These are phyloP conservation scores for Holtermanniella nyarrowii DNA, from an alignment of 768 basidiomycete genomes.

Conservation along the genomic window DNA sequence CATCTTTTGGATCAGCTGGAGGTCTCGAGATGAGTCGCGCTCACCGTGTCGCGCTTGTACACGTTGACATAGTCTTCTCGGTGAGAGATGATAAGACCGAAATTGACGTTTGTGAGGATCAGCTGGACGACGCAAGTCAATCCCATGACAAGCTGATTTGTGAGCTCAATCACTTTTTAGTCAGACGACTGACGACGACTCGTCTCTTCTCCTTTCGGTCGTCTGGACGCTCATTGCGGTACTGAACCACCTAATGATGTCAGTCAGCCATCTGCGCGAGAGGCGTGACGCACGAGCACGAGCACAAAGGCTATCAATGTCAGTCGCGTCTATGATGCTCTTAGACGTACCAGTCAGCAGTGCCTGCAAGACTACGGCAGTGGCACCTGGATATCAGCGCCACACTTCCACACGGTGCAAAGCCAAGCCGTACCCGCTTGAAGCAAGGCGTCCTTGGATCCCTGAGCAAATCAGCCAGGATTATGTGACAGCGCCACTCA, in stretches of 20 bases:
- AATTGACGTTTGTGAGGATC: not conserved
- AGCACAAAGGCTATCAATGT: not conserved
- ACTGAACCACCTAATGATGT: not conserved
- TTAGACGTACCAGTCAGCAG: not conserved
- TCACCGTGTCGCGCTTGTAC: not conserved
- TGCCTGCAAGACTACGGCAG: not conserved
- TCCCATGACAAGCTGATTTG: not conserved
- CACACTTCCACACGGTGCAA: not conserved
- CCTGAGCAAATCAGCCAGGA: not conserved
- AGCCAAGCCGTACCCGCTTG: not conserved
- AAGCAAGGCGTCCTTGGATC: not conserved
- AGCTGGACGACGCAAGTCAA: not conserved
- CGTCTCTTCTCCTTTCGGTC: not conserved
- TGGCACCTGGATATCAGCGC: not conserved
- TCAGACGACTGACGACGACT: not conserved
- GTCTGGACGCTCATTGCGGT: not conserved
- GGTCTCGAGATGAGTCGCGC: not conserved
- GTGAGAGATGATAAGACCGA: not conserved
- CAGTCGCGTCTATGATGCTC: not conserved
- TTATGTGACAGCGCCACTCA: too few relatives aligned
- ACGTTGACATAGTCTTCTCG: not conserved
- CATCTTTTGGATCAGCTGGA: not conserved
- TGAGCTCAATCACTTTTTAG: not conserved
- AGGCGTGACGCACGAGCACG: not conserved
- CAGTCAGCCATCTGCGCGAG: not conserved